Conservation (phyloP, 78 protist species). For the Speleostelium caveatum region DNA sequence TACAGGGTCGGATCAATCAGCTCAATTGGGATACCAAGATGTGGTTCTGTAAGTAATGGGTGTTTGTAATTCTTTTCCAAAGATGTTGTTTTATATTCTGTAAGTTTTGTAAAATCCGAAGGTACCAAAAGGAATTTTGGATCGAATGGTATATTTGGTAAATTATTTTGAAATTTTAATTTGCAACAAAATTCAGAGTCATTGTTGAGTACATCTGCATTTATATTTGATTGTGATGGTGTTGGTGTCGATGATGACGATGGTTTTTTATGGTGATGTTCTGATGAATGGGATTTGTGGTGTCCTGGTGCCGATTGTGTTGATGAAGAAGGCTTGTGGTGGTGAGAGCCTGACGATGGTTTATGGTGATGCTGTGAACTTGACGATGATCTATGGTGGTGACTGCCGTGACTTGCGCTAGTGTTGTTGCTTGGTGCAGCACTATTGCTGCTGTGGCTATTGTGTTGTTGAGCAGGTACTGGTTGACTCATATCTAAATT, state of each 20-base stretch:
- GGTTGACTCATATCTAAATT: too few species aligned
- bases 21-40: conserved; percentile 65
- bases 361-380: too few species aligned
- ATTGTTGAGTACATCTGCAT: conserved; percentile 6
- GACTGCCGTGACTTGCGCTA: too few species aligned
- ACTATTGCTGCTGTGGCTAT: too few species aligned
- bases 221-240: neutral
- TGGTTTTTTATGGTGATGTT: too few species aligned
- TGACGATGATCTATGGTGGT: too few species aligned
- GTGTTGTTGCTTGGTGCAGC: too few species aligned
- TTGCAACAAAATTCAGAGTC: conserved; percentile 27
- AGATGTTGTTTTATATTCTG: conserved; percentile 58
- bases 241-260: neutral
- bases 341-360: too few species aligned
- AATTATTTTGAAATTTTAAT: conserved; percentile 24
- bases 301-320: too few species aligned
- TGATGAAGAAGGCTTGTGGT: too few species aligned
- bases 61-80: conserved; percentile 52
- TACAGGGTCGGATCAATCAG: conserved; percentile 48
- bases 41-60: conserved; percentile 51
- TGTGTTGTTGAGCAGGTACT: too few species aligned
- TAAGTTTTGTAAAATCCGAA: conserved; percentile 36
- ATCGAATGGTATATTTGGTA: conserved; percentile 66
- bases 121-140: conserved; percentile 57
- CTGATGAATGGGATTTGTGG: too few species aligned